Conservation (phyloP, 768 basidiomycete genomes). For the Clavaria fumosa region DNA sequence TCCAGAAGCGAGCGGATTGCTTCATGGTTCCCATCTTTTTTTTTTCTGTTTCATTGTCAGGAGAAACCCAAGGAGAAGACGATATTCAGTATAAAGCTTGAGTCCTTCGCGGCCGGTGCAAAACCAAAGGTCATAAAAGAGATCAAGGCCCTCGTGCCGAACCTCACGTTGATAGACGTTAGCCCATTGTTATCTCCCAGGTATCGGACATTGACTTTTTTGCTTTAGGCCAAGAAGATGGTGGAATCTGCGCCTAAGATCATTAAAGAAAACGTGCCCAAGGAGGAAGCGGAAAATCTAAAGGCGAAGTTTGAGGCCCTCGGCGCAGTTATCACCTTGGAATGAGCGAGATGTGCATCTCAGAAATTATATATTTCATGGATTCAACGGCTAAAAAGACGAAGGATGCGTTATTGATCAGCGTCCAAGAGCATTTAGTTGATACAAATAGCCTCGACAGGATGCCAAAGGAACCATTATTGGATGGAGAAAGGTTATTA, state of each 20-base stretch:
- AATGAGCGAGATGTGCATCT: slow-evolving; percentile 25
- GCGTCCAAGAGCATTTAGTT: no score
- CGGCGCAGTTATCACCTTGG: slow-evolving; percentile 77
- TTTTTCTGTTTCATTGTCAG: slow-evolving; percentile 21
- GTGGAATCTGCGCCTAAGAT: slow-evolving; percentile 89
- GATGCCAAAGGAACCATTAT: no score
- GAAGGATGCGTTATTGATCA: no score
- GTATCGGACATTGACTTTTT: not conserved
- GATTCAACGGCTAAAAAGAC: no score
- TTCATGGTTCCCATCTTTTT: no score
- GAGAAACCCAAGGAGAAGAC: slow-evolving; percentile 99
- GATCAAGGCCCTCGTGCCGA: slow-evolving; percentile 90
- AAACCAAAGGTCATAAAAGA: slow-evolving; percentile 98
- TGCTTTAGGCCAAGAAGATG: slow-evolving; percentile 88
- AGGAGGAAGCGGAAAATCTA: slow-evolving; percentile 97
- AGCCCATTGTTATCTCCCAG: slow-evolving; percentile 18
- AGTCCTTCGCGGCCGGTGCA: slow-evolving; percentile 79
- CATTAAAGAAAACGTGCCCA: slow-evolving; percentile 86
- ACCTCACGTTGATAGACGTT: slow-evolving; percentile 94
- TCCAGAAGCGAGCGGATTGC: slow-evolving; percentile 1
- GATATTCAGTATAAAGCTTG: slow-evolving; percentile 86
- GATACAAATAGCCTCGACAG: no score
- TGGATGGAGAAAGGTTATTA: no score
- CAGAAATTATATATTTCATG: slow-evolving; percentile 13
- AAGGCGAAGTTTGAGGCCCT: slow-evolving; percentile 79